A percentile compares a stretch with the other conserved stretches of the same genome.
These are phyloP conservation scores for Kitagawia praeruptora DNA, from an alignment of 129 eudicot species.

Conservation along the genomic window DNA sequence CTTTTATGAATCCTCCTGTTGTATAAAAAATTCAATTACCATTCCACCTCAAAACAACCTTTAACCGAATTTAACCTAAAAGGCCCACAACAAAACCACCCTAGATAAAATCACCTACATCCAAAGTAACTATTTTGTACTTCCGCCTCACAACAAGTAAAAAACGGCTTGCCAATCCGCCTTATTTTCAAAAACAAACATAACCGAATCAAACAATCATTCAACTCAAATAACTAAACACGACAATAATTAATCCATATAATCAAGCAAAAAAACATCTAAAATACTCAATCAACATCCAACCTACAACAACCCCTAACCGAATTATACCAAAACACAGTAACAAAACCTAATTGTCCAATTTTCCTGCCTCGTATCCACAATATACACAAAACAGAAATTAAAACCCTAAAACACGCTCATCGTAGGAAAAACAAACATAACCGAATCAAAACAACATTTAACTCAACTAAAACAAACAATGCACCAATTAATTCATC, in stretches of 20 bases:
- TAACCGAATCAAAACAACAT: background rate
- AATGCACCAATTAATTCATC: background rate
- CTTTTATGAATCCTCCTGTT: conserved; percentile 62
- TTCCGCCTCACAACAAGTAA: background rate
- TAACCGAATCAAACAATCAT: background rate
- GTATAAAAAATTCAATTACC: conserved; percentile 13
- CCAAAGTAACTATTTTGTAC: background rate
- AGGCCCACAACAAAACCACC: background rate
- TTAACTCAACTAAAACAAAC: background rate
- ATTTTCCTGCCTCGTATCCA: background rate
- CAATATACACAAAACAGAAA: background rate
- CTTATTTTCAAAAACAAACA: background rate
- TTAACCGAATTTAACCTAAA: background rate
- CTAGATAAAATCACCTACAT: background rate
- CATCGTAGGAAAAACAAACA: background rate
- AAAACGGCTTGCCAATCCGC: background rate
- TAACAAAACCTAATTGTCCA: background rate
- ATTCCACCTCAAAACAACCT: background rate
- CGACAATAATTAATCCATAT: background rate
- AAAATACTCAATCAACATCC: background rate
- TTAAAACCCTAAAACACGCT: background rate
- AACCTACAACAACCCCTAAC: background rate
- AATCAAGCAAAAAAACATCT: background rate
- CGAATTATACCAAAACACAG: background rate
- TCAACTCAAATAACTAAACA: background rate